These are phyloP conservation scores for Rhododendron williamsianum DNA, from an alignment of 148 eudicot genomes.

Conservation along the genomic window DNA sequence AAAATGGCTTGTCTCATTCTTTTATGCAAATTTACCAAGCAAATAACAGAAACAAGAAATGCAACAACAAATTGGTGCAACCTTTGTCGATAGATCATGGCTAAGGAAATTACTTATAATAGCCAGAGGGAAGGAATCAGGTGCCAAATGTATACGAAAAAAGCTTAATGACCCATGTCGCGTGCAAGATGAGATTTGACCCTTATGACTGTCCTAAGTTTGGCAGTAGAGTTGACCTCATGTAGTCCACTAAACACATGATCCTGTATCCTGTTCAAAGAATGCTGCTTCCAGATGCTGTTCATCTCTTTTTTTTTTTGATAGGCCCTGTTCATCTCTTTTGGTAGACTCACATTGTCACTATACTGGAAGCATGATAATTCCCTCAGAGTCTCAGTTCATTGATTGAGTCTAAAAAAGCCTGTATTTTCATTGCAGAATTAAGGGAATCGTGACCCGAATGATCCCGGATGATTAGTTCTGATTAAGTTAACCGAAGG, in stretches of 20 bases:
- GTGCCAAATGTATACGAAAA: background rate
- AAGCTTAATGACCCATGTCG: background rate
- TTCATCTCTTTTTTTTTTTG: background rate
- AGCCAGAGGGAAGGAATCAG: background rate
- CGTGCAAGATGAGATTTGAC: background rate
- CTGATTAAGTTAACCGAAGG: background rate
- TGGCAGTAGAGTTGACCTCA: background rate
- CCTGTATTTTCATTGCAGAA: background rate
- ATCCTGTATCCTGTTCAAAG: background rate
- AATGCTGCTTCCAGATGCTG: too few species aligned
- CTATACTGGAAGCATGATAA: background rate
- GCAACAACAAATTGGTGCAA: background rate
- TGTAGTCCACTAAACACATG: background rate
- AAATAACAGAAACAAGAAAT: background rate
- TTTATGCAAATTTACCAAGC: background rate
- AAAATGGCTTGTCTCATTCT: background rate
- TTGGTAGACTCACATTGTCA: background rate
- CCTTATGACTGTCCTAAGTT: background rate
- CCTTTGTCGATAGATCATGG: background rate
- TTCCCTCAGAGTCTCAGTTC: background rate
- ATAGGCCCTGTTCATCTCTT: background rate
- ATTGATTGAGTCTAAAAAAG: background rate
- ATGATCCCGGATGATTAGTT: background rate
- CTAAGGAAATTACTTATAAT: background rate
- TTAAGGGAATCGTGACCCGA: background rate